Percentiles rank a stretch among this genome's conserved stretches.
These are phyloP conservation scores for Colletotrichum falcatum DNA, from an alignment of 2,329 filamentous ascomycete species.

Conservation along the genomic window DNA sequence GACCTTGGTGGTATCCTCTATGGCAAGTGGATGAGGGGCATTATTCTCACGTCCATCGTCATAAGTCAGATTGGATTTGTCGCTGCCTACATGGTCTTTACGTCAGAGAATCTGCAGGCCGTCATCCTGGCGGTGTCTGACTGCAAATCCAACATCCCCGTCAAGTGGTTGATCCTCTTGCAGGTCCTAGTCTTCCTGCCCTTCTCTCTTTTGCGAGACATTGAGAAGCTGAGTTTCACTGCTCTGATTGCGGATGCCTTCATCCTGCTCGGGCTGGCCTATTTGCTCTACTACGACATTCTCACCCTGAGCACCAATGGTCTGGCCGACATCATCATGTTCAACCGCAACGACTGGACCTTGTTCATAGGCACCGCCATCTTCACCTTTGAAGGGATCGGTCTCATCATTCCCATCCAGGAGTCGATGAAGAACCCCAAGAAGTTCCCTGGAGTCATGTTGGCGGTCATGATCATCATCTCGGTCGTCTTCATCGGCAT, in stretches of 20 bases:
- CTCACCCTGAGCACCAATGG: slow-evolving; percentile 82
- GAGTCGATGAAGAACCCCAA: slow-evolving; percentile 85
- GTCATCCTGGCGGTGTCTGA: slow-evolving; percentile 93
- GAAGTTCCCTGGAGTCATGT: slow-evolving; percentile 91
- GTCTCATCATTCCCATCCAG: slow-evolving; percentile 81
- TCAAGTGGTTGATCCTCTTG: slow-evolving; percentile 91
- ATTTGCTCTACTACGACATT: slow-evolving; percentile 96
- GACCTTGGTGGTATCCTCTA: slow-evolving; percentile 95
- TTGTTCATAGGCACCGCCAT: slow-evolving; percentile 99
- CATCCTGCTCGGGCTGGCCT: slow-evolving; percentile 90
- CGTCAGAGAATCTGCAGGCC: slow-evolving; percentile 93
- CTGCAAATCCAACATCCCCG: slow-evolving; percentile 86
- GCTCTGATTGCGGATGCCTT: slow-evolving; percentile 94
- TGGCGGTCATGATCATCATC: slow-evolving; percentile 94
- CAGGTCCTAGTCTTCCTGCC: slow-evolving; percentile 97
- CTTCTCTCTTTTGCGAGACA: slow-evolving; percentile 93
- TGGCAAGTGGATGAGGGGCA: slow-evolving; percentile 86
- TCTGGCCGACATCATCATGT: slow-evolving; percentile 86
- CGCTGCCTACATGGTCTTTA: slow-evolving; percentile 96
- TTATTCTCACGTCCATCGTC: slow-evolving; percentile 93
- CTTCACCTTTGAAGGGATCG: slow-evolving; percentile 84
- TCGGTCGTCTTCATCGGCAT: slow-evolving; percentile 91
- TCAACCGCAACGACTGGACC: slow-evolving; percentile 94
- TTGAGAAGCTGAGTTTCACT: slow-evolving; percentile 96
- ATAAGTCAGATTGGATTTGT: slow-evolving; percentile 96